Percentiles rank a stretch among this genome's conserved stretches.
phyloP scores from a whole-genome alignment of 805 yeast genomes.

The Candida sakaeoensis region DNA sequence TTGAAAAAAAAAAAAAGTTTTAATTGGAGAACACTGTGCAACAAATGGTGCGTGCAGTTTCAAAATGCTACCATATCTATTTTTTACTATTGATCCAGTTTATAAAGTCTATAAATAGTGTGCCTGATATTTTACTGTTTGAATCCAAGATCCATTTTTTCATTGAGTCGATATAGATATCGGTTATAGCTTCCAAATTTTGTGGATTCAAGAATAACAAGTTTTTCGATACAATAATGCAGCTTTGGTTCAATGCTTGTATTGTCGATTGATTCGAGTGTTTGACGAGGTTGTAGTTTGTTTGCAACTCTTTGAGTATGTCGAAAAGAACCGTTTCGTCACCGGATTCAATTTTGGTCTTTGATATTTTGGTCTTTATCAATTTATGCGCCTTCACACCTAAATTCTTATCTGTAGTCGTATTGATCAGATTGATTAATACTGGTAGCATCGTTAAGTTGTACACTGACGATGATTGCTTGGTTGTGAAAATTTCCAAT shows the following conservation, averaged over 20 bases:
- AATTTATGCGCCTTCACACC: constrained; percentile 76
- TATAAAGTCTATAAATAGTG: constrained; percentile 69
- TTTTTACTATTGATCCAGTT: constrained; percentile 69
- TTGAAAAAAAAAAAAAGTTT: background rate
- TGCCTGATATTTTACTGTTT: constrained; percentile 46
- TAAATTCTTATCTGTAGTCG: constrained; percentile 65
- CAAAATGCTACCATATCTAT: background rate
- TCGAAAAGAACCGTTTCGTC: constrained; percentile 22
- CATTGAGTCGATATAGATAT: constrained; percentile 53
- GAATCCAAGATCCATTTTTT: constrained; percentile 56
- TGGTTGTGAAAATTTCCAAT: constrained; percentile 57
- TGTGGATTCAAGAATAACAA: constrained; percentile 34
- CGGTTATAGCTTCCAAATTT: constrained; percentile 44
- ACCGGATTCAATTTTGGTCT: constrained; percentile 32
- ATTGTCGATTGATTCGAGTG: constrained; percentile 47
- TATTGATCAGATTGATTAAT: constrained; percentile 53
- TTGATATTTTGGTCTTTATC: constrained; percentile 57
- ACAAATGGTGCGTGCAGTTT: background rate
- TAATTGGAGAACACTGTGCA: constrained; percentile 3
- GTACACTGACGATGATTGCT: constrained; percentile 38
- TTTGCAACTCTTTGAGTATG: constrained; percentile 41
- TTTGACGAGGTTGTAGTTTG: constrained; percentile 33
- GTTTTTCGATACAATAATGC: constrained; percentile 63
- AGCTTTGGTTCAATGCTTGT: constrained; percentile 60
- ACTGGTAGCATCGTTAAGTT: constrained; percentile 49